Conservation (phyloP, 768 basidiomycete genomes). For the Hemileccinum impolitum region DNA sequence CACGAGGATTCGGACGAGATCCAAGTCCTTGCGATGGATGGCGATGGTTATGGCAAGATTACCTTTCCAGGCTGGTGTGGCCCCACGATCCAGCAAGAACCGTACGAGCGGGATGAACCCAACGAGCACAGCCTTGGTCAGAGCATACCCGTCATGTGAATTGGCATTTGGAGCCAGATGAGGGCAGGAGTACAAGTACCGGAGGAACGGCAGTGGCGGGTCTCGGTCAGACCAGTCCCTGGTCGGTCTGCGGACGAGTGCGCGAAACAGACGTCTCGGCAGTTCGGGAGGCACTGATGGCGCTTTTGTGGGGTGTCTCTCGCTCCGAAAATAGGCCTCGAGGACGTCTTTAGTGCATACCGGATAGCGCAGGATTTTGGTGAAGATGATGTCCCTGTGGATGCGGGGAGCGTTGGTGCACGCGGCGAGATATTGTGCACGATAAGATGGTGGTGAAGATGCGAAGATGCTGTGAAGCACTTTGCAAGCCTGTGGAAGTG, state of each 20-base stretch:
- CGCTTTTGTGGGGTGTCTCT: neutral
- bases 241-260: slow-evolving; percentile 34
- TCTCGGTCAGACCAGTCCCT: slow-evolving; percentile 47
- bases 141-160: slow-evolving; percentile 76
- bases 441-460: slow-evolving; percentile 52
- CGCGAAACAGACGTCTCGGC: slow-evolving; percentile 66
- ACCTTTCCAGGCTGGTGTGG: slow-evolving; percentile 61
- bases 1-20: slow-evolving; percentile 72
- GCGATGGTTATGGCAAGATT: slow-evolving; percentile 73
- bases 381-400: slow-evolving; percentile 29
- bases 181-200: slow-evolving; percentile 47
- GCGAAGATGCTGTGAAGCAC: slow-evolving; percentile 53
- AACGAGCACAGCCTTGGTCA: slow-evolving; percentile 73
- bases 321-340: slow-evolving; percentile 41
- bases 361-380: slow-evolving; percentile 47
- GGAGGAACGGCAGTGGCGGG: slow-evolving; percentile 62
- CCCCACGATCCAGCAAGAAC: slow-evolving; percentile 69
- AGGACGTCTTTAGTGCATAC: slow-evolving; percentile 39
- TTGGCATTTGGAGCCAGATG: slow-evolving; percentile 49
- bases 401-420: slow-evolving; percentile 21
- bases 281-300: slow-evolving; percentile 40
- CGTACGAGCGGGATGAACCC: slow-evolving; percentile 59
- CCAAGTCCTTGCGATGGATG: slow-evolving; percentile 64
- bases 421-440: slow-evolving; percentile 62
- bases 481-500: slow-evolving; percentile 58